Conservation (phyloP, 768 basidiomycete genomes). For the Mycena galericulata region DNA sequence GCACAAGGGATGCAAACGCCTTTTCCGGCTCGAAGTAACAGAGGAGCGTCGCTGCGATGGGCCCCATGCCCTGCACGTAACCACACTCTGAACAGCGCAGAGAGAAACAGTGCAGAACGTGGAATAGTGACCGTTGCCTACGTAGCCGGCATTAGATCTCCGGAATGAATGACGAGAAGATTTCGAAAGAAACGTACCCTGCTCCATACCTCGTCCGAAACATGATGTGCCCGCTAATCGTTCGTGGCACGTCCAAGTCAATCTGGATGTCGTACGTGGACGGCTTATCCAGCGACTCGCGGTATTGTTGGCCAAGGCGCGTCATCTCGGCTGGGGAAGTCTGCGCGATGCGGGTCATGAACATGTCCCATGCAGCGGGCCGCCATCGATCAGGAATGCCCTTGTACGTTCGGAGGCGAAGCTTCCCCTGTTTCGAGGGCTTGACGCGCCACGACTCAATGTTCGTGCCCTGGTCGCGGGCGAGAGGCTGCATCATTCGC, state of each 20-base stretch:
- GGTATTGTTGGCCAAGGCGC: constrained; percentile 62
- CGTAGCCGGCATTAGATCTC: constrained; percentile 9
- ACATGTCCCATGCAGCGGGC: constrained; percentile 88
- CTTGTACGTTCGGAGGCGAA: constrained; percentile 87
- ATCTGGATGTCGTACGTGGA: constrained; percentile 96
- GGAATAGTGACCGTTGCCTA: constrained; percentile 95
- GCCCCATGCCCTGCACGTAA: constrained; percentile 99
- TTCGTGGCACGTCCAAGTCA: constrained; percentile 96
- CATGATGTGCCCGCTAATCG: constrained; percentile 93
- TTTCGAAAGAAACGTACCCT: constrained; percentile 69
- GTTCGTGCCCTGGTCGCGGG: constrained; percentile 83
- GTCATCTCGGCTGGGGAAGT: constrained; percentile 59
- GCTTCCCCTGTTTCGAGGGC: constrained; percentile 72
- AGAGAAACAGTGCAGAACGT: constrained; percentile 93
- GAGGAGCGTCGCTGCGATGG: constrained; percentile 93
- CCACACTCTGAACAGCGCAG: constrained; percentile 88
- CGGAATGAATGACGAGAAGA: constrained; percentile 5
- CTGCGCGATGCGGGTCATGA: constrained; percentile 70
- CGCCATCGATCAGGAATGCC: constrained; percentile 98
- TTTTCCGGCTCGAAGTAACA: constrained; percentile 95
- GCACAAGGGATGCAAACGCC: constrained; percentile 85
- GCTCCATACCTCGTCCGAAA: constrained; percentile 96
- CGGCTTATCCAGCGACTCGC: constrained; percentile 78
- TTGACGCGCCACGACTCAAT: constrained; percentile 78
- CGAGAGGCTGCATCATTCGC: constrained; percentile 83